A percentile compares a stretch with the other conserved stretches of the same genome.
phyloP scores from a whole-genome alignment of 1,284 basidiomycete genomes.

The Malassezia cuniculi region DNA sequence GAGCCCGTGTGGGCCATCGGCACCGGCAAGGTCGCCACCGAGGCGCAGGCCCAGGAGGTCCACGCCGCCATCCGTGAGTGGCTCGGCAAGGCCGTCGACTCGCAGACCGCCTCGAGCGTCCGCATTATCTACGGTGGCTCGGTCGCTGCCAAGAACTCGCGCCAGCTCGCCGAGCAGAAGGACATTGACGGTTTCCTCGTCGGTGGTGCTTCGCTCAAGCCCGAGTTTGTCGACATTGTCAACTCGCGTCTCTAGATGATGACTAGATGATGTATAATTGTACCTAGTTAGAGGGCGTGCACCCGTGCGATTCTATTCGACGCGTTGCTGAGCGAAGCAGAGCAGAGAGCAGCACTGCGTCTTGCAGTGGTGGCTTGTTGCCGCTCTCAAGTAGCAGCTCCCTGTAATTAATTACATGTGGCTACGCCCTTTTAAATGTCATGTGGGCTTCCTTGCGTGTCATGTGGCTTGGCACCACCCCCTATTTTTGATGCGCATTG shows the following conservation, averaged over 20 bases:
- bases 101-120: constrained; percentile 59
- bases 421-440: no score
- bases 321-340: no score
- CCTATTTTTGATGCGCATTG: no score
- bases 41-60: constrained; percentile 77
- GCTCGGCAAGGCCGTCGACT: constrained; percentile 58
- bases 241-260: constrained; percentile 50
- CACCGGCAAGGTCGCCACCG: constrained; percentile 85
- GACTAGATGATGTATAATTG: constrained; percentile 1
- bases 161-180: constrained; percentile 54
- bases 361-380: no score
- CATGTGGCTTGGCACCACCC: no score
- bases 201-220: constrained; percentile 92
- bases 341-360: no score
- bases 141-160: constrained; percentile 74
- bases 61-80: constrained; percentile 73
- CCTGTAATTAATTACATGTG: no score
- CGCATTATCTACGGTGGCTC: constrained; percentile 93
- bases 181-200: constrained; percentile 99
- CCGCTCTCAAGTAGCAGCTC: no score
- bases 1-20: constrained; percentile 89
- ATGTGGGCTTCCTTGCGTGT: no score
- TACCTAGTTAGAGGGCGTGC: no score
- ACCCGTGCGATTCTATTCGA: no score
- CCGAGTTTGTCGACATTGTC: constrained; percentile 68